These are phyloP conservation scores for Cladophialophora psammophila DNA, from an alignment of 2,329 filamentous ascomycete species.

Conservation along the genomic window DNA sequence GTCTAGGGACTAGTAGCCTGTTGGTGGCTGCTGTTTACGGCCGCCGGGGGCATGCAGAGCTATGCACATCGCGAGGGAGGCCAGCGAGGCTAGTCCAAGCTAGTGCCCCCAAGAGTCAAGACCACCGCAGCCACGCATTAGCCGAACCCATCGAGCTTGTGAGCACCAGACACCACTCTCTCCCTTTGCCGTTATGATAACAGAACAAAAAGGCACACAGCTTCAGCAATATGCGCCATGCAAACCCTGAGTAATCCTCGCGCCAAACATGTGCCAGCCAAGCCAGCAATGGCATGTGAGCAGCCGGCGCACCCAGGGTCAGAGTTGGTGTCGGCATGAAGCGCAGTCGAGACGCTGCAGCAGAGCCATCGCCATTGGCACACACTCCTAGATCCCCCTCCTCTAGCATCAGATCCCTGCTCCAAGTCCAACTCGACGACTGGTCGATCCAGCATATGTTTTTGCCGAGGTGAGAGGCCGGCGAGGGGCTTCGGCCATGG, in stretches of 20 bases:
- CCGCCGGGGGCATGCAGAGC: conserved; percentile 6
- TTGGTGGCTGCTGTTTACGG: neutral
- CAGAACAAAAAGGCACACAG: neutral
- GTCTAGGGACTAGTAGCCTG: neutral
- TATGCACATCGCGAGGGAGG: conserved; percentile 17
- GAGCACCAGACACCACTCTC: neutral
- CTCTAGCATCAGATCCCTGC: conserved; percentile 2
- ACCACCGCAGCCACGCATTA: conserved; percentile 16
- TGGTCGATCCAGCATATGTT: neutral
- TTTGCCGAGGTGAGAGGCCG: conserved; percentile 17
- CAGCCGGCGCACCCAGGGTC: neutral
- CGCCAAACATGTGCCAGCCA: neutral
- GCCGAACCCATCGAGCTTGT: conserved; percentile 6
- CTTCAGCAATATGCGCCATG: neutral
- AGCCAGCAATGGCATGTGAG: neutral
- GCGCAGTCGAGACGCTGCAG: conserved; percentile 12
- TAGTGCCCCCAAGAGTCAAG: neutral
- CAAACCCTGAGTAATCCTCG: neutral
- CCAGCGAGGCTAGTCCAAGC: conserved; percentile 11
- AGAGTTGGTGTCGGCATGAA: neutral
- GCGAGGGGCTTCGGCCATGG: conserved; percentile 18
- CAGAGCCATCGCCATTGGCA: conserved; percentile 1
- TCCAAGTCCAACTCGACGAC: neutral
- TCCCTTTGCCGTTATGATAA: neutral
- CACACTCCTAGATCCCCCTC: neutral